Base-by-base conservation (phyloP, 208 protist species). In the Leishmania martiniquensis region DNA sequence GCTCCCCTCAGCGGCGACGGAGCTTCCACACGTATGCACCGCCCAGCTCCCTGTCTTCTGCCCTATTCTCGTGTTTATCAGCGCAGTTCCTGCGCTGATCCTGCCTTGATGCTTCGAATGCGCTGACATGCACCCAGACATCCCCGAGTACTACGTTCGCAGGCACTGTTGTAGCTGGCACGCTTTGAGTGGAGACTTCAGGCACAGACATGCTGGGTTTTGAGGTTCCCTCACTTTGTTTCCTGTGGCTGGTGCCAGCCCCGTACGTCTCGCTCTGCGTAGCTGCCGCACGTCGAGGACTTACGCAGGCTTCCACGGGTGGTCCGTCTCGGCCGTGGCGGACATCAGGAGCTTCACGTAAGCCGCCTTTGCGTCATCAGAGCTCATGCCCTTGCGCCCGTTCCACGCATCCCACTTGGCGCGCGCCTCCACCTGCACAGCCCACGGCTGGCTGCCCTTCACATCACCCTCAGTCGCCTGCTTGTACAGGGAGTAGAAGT, bases 401-500 rank as follows among this genome's bases (percentile, higher is more conserved):
- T 95, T 92, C 96, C 98, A 99, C 22, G 96, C 97, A 77, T 99
- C 93, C 91, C 94, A 99, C 89, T 99, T 99, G 80, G 96, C 96
- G 70, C 95, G 91, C 15, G 93, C 92, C 89, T 97, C 94, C 45
- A 98, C 37, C 76, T 98, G 89, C n/a, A 98, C 93, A 10, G 93
- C 92, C 91, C 93, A 98, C 72, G 96, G 96, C 86, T 96, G 96
- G 32, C 78, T 71, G 52, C 93, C 95, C 77, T 89, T 90, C 72
- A 97, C 93, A 63, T 99, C 94, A 12, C 98, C 98, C 79, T 97
- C 96, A 44, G 95, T 99, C 45, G 93, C 98, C 89, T 99, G 98
- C 92, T 99, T 99, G 93, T 90, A 99, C 22, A 99, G 83, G n/a
- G 83, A 92, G 87, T 99, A 99, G 75, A 99, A 91, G 81, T 96